Evolutionary conservation across 805 yeast genomes (phyloP), one percentile per base, ranked within the genome.

Genomic region (Barnettozyma sucrosica): DNA sequence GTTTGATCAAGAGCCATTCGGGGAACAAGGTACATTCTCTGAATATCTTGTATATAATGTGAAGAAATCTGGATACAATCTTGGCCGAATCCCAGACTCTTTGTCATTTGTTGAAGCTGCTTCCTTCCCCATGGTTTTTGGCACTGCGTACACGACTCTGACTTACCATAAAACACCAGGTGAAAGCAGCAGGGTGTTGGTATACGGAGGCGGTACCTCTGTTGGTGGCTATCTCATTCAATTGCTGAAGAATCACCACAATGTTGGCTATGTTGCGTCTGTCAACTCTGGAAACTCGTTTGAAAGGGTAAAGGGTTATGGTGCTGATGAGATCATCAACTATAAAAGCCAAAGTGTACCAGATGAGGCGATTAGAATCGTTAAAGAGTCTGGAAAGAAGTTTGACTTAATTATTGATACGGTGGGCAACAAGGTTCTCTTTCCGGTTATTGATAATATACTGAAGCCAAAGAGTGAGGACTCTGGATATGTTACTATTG

Each of bases 191-290:
- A 75, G 71, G 48, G 76, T 84, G 5, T 68, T 85, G 41, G 72
- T 87, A 19, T 66, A 85, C 41, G 96, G 95, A 34, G 92, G 85
- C 20, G 81, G 85, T 6, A 80, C 95, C 1, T 66, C 82, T 11
- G 89, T 83, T 16, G 89, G 90, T 19, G 59, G 72, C 24, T 72
- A 69, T 50, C 69, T 74, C 4, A 67, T 79, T 32, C 86, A 81
- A 61, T 61, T 85, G 37, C 78, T 83, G 10, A 81, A 76, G 61
- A 62, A 72, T 33, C 59, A 65, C 41, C 68, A 69, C 47, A 64
- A 70, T 3, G 77, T 79, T 10, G 65, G 66, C 23, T 71, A 72
- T 13, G 76, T 87, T 19, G 81, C 78, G 4, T 80, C 77, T 21
- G 71, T 80, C 4, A 76, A 83, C 58, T 79, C 84, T 3, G 62